Base-by-base conservation (phyloP, 1,284 basidiomycete species). In the Tilletia setariae region DNA sequence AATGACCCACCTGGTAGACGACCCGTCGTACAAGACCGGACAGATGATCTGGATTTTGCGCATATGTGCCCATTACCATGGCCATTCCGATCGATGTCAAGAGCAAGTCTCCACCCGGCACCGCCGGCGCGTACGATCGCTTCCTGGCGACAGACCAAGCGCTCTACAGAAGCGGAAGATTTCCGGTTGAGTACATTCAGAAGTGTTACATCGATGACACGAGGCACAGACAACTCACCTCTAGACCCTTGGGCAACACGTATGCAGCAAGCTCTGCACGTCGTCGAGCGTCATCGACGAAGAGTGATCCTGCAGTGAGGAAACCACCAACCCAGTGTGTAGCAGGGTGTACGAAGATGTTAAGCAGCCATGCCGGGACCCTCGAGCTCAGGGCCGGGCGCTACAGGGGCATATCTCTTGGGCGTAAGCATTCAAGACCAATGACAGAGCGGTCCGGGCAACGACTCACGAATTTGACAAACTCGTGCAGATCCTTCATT, bases 201-300 rank as follows among this genome's bases (percentile, higher is more conserved):
- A 32, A 44, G 65, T 40, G 30, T 65, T 23, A 21, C 11, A 40
- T 11, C 11, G 46, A 35, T 35, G 62, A 44, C 19, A 40, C 23
- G 23, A 49, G 11, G 47, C 19, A 15, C 47, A 15, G n/a, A 49
- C 21, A 8, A 44, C 63, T 66, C 61, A 51, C 56, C 61, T 81
- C 78, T 59, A 80, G 83, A 0, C 89, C 91, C 83, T 93, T 92
- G n/a, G 94, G 94, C 47, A 97, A 84, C 2, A 93, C 93, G 82
- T 95, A 98, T 90, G 96, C 94, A 32, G 94, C 93, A 72, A 95
- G 84, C 83, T 95, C 93, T 2, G 88, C 89, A 15, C 92, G 86
- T 16, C 93, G 85, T 64, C 89, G 85, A 82, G 89, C 90, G 79
- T 93, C 93, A 79, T 98, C 95, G 2, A 95, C 87, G 67, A 97